Percentiles rank a stretch among this genome's conserved stretches.
phyloP scores from a whole-genome alignment of 805 yeast species.

The Candida tammaniensis region DNA sequence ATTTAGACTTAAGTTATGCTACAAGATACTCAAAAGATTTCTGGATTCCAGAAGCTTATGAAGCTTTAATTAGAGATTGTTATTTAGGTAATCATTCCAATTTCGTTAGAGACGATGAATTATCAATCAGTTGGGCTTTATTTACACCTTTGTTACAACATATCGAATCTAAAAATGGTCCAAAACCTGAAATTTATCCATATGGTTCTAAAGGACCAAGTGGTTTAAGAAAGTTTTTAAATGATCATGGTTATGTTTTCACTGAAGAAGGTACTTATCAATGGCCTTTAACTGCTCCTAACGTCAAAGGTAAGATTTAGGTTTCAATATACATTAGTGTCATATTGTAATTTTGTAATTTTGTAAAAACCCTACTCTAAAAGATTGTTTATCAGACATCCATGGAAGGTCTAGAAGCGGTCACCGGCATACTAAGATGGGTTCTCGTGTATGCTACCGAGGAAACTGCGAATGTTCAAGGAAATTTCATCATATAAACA shows the following conservation, averaged over 20 bases:
- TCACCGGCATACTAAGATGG: conserved; percentile 82
- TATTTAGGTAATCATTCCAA: conserved; percentile 91
- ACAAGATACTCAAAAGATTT: conserved; percentile 74
- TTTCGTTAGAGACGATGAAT: conserved; percentile 96
- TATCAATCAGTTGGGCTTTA: conserved; percentile 87
- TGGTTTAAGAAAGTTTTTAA: conserved; percentile 57
- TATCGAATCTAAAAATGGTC: conserved; percentile 70
- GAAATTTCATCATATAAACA: conserved; percentile 66
- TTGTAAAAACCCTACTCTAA: not conserved
- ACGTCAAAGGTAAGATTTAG: conserved; percentile 30
- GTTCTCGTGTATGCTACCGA: conserved; percentile 88
- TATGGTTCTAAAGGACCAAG: conserved; percentile 93
- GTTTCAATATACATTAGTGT: not conserved
- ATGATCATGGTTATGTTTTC: conserved; percentile 70
- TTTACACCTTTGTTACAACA: conserved; percentile 87
- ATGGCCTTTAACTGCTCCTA: conserved; percentile 81
- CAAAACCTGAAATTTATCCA: conserved; percentile 66
- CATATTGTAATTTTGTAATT: not conserved
- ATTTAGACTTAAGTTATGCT: conserved; percentile 83
- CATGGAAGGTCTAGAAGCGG: conserved; percentile 87
- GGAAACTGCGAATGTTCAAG: conserved; percentile 94
- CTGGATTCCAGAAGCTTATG: conserved; percentile 98
- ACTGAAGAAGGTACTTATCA: conserved; percentile 65
- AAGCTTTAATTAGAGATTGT: conserved; percentile 89
- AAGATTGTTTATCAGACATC: conserved; percentile 67